Percentiles rank a stretch among this genome's conserved stretches.
These are phyloP conservation scores for Pythium pyrilobum DNA, from an alignment of 352 stramenopile genomes.

Conservation along the genomic window DNA sequence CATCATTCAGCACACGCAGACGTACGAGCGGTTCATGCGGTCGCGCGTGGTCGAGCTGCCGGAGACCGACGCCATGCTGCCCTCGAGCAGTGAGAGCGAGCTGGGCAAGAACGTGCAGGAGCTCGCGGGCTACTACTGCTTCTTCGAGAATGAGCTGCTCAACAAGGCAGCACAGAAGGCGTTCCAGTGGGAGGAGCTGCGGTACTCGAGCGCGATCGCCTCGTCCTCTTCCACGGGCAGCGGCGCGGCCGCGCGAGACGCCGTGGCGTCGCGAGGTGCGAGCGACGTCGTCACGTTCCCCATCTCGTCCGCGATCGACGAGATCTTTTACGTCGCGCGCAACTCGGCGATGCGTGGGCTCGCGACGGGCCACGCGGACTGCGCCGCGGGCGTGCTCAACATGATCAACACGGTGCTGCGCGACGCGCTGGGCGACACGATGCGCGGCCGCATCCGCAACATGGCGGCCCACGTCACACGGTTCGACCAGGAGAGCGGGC, in stretches of 20 bases:
- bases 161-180: constrained; percentile 71
- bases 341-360: constrained; percentile 78
- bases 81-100: constrained; percentile 63
- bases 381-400: constrained; percentile 76
- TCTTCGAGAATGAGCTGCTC: constrained; percentile 79
- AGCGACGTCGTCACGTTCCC: constrained; percentile 45
- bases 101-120: constrained; percentile 80
- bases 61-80: constrained; percentile 21
- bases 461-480: constrained; percentile 57
- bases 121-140: constrained; percentile 81
- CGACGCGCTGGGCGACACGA: constrained; percentile 70
- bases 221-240: too few species aligned
- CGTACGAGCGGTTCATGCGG: constrained; percentile 85
- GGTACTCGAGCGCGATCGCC: constrained; percentile 34
- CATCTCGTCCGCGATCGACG: constrained; percentile 81
- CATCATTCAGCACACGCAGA: constrained; percentile 86
- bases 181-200: constrained; percentile 84
- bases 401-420: constrained; percentile 82
- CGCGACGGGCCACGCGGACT: constrained; percentile 79
- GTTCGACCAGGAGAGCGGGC: constrained; percentile 47
- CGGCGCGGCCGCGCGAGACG: too few species aligned
- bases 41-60: constrained; percentile 34
- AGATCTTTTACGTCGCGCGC: constrained; percentile 84
- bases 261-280: not conserved
- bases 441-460: constrained; percentile 70